Evolutionary conservation across 306 rosid species (phyloP), one percentile per base, ranked within the genome.

Genomic region (Prosopis cineraria): DNA sequence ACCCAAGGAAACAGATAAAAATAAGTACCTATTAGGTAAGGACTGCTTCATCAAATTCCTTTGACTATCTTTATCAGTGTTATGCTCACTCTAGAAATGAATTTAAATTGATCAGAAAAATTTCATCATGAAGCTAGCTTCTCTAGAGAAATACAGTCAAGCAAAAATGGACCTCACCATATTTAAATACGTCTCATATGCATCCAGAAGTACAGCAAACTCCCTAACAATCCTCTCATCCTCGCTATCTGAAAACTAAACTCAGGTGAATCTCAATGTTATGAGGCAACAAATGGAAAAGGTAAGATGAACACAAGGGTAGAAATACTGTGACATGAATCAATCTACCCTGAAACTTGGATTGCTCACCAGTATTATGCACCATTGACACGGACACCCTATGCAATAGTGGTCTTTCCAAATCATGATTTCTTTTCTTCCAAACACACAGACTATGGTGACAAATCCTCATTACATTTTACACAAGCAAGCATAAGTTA

Each of bases 181-280:
- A 58, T 80, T 65, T 50, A 70, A 76, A 67, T 67, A 53, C 43
- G 84, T 34, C 79, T 90, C 92, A 17, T 33, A 82, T 30, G 92
- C 87, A 86, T 95, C 98, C 44, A 93, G 78, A 72, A 96, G 84
- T 16, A 87, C 76, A 11, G 93, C 91, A 81, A 90, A 88, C 86
- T 93, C 99, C 83, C 94, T 86, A 25, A 90, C 88, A n/a, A 83
- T 74, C 84, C 99, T 89, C 76, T 87, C 93, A 70, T 91, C 94
- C 80, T 91, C 90, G 81, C 78, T 88, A 85, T 91, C 98, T 96
- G 99, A 83, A 88, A 89, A 84, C 88, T 85, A 86, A 53, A 79
- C 60, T 63, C 86, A 83, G 90, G 93, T 91, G 79, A 94, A 88
- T 81, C 81, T 68, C 79, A 86, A 78, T 53, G 77, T 29, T 50